Evolutionary conservation across 352 stramenopile species (phyloP), one percentile per base, ranked within the genome.

Genomic region (Globisporangium echinulatum): DNA sequence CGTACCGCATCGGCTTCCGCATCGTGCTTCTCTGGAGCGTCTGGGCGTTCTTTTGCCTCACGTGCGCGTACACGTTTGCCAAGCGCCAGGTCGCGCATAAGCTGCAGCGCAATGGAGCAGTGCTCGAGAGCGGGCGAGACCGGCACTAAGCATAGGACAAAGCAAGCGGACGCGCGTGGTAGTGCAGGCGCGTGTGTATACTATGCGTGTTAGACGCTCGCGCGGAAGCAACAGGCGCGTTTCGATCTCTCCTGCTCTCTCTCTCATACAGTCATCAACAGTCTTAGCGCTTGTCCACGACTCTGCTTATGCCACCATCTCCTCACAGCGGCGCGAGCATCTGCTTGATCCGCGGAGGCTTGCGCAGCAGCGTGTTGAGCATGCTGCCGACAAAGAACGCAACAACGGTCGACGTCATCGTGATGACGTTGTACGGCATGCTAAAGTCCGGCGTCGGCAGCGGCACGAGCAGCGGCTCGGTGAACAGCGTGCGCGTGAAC

Each of bases 391-490:
- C 74, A 49, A 91, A 87, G 68, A 94, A 96, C 52, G 80, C 83
- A 13, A 96, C 72, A 54, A 96, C 77, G n/a, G 87, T 94, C 44
- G 82, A 94, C 15, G 86, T 94, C 73, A 96, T 85, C 38, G 80
- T 92, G 62, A 96, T 96, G 11, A 96, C 86, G 54, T 96, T 96
- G 70, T 93, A 96, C 56, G 86, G 86, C 86, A 96, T 96, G 60
- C 83, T 94, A 58, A 96, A 94, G 67, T 96, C 87, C 13, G 87
- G 87, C 39, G 83, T 92, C 15, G 87, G 86, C 55, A 96, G 67
- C 43, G 75, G 74, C 19, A 96, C 79, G 0, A 95, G 74, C 56
- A 96, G 72, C 52, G 83, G 79, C 58, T 95, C 86, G 2, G 84
- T 89, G 67, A 86, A 94, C 43, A 88, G 58, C 17, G 78, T 81